Evolutionary conservation across 495 filamentous ascomycete genomes (phyloP).

Genomic region (Penicillium pancosmium): DNA sequence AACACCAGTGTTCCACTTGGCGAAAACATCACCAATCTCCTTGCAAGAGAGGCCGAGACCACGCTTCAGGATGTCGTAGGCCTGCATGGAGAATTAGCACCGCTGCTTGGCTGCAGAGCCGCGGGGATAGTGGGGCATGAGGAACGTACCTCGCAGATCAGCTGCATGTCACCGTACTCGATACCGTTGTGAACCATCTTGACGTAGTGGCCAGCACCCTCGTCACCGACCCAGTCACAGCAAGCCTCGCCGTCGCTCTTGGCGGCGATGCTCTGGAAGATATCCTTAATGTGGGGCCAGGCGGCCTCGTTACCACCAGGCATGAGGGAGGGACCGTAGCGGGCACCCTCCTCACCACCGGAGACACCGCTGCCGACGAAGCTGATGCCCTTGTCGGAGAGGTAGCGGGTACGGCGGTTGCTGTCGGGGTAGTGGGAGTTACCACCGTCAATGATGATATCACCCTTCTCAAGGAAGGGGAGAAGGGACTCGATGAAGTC

Average conservation of each 20-base stretch:
- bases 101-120: background rate
- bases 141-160: constrained; percentile 86
- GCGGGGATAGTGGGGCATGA: background rate
- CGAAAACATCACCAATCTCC: constrained; percentile 72
- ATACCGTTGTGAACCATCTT: constrained; percentile 99
- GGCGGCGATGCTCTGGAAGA: constrained; percentile 96
- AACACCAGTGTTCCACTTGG: constrained; percentile 97
- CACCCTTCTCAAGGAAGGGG: constrained; percentile 83
- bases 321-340: constrained; percentile 97
- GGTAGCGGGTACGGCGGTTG: constrained; percentile 91
- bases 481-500: constrained; percentile 97
- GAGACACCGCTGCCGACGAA: constrained; percentile 98
- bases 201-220: constrained; percentile 98
- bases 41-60: constrained; percentile 81
- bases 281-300: constrained; percentile 98
- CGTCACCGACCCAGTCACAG: constrained; percentile 99
- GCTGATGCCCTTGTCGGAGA: constrained; percentile 82
- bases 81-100: constrained; percentile 54
- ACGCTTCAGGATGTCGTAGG: constrained; percentile 99
- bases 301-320: constrained; percentile 97
- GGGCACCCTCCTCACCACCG: constrained; percentile 98
- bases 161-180: constrained; percentile 99
- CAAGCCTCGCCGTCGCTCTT: constrained; percentile 96
- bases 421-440: constrained; percentile 99
- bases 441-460: constrained; percentile 99